Evolutionary conservation across 345 rosid species (phyloP), one percentile per base, ranked within the genome.

Genomic region (Populus davidiana): DNA sequence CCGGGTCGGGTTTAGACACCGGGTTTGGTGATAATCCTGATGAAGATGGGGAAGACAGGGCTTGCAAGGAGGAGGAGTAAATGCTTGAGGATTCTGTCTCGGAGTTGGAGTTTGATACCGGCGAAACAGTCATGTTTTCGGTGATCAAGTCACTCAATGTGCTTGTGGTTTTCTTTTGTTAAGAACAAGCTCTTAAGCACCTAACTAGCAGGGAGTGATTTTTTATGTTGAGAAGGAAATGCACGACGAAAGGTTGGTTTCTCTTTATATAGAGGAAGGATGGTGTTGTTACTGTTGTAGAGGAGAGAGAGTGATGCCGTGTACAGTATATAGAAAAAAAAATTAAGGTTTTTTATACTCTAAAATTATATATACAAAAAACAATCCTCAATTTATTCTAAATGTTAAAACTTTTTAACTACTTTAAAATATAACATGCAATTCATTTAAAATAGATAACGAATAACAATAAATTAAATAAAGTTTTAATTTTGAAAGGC

Each of bases 61-160:
- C 11, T 10, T 54, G 41, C 8, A 79, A 62, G 2, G 62, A 31
- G 2, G 62, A 31, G 27, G 80, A 75, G 80, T 70, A 78, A 6
- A 23, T n/a, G n/a, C 71, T 74, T n/a, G 71, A n/a, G 1, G 79
- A 74, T 17, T 63, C 77, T 14, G 77, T 11, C 35, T 76, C 78
- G 1, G 75, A 75, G 72, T 41, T 44, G 3, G 49, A 69, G 76
- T 12, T 77, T 6, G 17, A 43, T 18, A 18, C 33, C 5, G 75
- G 66, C 35, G 50, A 23, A 41, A 67, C 73, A 21, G 69, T 31
- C 81, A 79, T 54, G 25, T 71, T 35, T 23, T 23, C 16, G 64
- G 54, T 16, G 59, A 38, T 20, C 25, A n/a, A 12, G 50, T 41
- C 44, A 9, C 44, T 41, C 44, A 41, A 11, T 0, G 44, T 41